Base-by-base conservation (phyloP, 2,329 filamentous ascomycete genomes). In the Hypoxylon sp. region DNA sequence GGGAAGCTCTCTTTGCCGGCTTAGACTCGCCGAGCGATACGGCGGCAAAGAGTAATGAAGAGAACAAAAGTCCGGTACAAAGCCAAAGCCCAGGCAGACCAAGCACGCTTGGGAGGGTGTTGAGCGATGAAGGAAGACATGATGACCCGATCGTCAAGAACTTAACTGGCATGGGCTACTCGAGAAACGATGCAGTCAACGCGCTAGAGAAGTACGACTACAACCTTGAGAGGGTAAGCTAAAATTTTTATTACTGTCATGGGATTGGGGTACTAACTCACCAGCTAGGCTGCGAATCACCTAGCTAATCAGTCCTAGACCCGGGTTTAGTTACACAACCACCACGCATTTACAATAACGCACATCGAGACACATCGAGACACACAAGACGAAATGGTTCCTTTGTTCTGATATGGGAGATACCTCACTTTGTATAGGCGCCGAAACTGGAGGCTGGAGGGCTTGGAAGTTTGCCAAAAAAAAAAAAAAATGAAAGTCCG, bases 191-290 rank as follows among this genome's bases (percentile, higher is more conserved):
- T 40, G 89, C 91, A 11, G 75, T 97, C 25, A 78, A 79, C 38
- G 93, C 94, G 16, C 75, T 97, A 68, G 93, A 97, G 77, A 92
- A 93, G 71, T 96, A 89, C 69, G 91, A 97, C 74, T 97, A 97
- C 73, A 94, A 97, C 71, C 81, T 97, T 69, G 91, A 96, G 73
- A 91, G 90, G 83, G 93, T 96, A 75, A 75, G 85, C 44, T 59
- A 40, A 57, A 40, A 57, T 35, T 46, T 47, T 47, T 35, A 26
- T 26, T 20, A 21, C 44, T 47, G 31, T 27, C 12, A 23, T 23
- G 37, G 25, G 25, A 32, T 46, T 30, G 30, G 37, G 42, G 15
- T 20, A 43, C 21, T 61, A 51, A 44, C 46, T 62, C 45, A 53
- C 45, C 36, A 25, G 48, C 8, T 51, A 78, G 80, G 80, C 80